Evolutionary conservation across 1,139 yeast genomes (phyloP).

Genomic region (Nakaseomyces sp.): DNA sequence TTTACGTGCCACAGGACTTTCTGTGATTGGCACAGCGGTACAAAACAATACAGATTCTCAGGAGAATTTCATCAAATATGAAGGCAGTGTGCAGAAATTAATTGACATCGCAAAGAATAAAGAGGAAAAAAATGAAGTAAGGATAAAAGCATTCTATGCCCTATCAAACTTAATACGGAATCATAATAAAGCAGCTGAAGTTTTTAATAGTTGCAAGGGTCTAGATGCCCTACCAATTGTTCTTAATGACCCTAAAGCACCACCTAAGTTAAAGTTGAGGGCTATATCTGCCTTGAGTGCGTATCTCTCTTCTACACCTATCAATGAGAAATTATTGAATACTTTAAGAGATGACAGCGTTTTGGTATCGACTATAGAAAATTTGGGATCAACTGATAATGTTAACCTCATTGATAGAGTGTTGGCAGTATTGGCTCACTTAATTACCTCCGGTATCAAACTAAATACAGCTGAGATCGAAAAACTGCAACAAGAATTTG

Average conservation of each 20-base stretch:
- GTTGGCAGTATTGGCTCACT: constrained; percentile 43
- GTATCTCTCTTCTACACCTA: constrained; percentile 42
- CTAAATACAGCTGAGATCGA: constrained; percentile 43
- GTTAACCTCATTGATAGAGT: constrained; percentile 54
- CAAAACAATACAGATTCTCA: constrained; percentile 81
- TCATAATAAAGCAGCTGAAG: constrained; percentile 45
- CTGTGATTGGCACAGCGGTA: constrained; percentile 82
- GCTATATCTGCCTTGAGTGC: constrained; percentile 51
- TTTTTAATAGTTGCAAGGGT: constrained; percentile 54
- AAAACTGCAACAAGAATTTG: constrained; percentile 37
- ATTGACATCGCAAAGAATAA: constrained; percentile 35
- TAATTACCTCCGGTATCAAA: constrained; percentile 39
- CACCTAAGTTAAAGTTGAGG: constrained; percentile 43
- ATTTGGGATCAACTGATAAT: constrained; percentile 38
- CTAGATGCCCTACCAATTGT: constrained; percentile 41
- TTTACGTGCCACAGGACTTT: constrained; percentile 52
- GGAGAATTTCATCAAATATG: constrained; percentile 47
- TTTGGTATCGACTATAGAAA: constrained; percentile 34
- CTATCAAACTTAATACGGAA: constrained; percentile 70
- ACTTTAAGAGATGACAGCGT: constrained; percentile 39
- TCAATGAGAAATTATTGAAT: constrained; percentile 33
- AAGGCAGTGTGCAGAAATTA: constrained; percentile 41
- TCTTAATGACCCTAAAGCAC: constrained; percentile 16
- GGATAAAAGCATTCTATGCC: constrained; percentile 66
- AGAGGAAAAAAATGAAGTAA: constrained; percentile 34